Evolutionary conservation across 2,329 filamentous ascomycete species (phyloP).

Genomic region (Talaromyces piceae): DNA sequence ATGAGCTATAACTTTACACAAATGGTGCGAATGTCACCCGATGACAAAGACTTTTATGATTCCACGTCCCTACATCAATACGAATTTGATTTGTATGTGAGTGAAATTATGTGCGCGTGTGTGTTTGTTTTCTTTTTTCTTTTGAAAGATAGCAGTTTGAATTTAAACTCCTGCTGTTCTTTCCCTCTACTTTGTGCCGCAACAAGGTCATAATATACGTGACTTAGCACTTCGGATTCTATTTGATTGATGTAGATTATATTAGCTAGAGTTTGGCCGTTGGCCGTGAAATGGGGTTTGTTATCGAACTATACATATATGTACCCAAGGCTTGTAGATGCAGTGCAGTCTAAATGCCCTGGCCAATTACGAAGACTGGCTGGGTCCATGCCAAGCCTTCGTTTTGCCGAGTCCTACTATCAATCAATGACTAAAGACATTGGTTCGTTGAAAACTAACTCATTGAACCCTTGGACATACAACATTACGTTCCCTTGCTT

Average conservation of each 20-base stretch:
- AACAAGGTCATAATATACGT: background rate
- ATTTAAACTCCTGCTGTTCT: background rate
- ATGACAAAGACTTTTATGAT: conserved; percentile 12
- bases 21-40: background rate
- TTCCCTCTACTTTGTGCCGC: background rate
- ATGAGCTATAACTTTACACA: background rate
- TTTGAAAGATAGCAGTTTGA: background rate
- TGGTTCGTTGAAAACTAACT: background rate
- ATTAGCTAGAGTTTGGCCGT: background rate
- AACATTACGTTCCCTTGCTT: background rate
- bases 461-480: background rate
- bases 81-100: conserved; percentile 8
- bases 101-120: background rate
- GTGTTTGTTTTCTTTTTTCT: background rate
- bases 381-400: background rate
- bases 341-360: background rate
- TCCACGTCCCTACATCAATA: conserved; percentile 4
- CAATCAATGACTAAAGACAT: background rate
- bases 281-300: too few relatives aligned
- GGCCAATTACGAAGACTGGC: background rate
- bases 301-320: too few relatives aligned
- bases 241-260: background rate
- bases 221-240: background rate
- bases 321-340: too few relatives aligned
- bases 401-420: background rate